Conservation (phyloP, 2,329 filamentous ascomycete species). For the Pyricularia grisea region DNA sequence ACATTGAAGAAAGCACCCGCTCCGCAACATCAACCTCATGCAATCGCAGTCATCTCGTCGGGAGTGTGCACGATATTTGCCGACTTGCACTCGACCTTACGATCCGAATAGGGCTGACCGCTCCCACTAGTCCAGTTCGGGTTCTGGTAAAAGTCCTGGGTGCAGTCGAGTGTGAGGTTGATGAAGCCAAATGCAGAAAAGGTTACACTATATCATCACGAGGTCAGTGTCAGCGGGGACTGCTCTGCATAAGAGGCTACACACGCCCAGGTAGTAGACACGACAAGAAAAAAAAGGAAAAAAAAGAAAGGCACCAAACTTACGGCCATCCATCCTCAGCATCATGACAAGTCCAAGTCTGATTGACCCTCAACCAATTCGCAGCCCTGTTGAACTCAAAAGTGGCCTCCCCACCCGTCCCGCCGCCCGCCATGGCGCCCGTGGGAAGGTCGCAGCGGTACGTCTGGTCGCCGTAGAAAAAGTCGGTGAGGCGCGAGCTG, state of each 20-base stretch:
- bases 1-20: neutral
- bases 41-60: conserved; percentile 23
- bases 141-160: conserved; percentile 23
- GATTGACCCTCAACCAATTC: conserved; percentile 30
- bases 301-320: conserved; percentile 11
- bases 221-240: neutral
- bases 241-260: neutral
- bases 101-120: conserved; percentile 28
- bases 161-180: conserved; percentile 25
- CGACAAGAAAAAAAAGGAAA: neutral
- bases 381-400: conserved; percentile 32
- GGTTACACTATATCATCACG: conserved; percentile 10
- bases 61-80: conserved; percentile 22
- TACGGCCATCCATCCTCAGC: conserved; percentile 27
- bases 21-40: conserved; percentile 12
- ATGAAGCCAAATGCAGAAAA: conserved; percentile 22
- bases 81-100: conserved; percentile 21
- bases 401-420: conserved; percentile 10
- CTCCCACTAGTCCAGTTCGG: conserved; percentile 23
- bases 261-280: neutral
- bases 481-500: conserved; percentile 33
- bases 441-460: conserved; percentile 33
- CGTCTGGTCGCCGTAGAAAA: conserved; percentile 36
- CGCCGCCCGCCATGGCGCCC: conserved; percentile 9
- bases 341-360: conserved; percentile 38